These are phyloP conservation scores for Kodamaea sp. DNA, from an alignment of 1,139 yeast genomes.

Conservation along the genomic window DNA sequence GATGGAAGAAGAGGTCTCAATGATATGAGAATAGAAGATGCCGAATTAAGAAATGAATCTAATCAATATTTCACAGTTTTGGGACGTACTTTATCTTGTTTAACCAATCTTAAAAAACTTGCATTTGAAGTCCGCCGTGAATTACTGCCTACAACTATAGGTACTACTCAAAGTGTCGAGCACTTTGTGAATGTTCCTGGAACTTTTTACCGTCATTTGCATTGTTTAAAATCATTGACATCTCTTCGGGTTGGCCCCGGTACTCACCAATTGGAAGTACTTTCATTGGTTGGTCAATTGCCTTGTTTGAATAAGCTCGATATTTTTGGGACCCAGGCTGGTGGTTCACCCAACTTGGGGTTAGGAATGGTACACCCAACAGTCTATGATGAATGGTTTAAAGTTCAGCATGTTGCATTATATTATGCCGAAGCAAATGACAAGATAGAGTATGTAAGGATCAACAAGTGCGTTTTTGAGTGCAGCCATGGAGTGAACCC, in stretches of 20 bases:
- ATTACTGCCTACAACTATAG: not conserved
- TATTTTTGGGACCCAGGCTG: conserved; percentile 49
- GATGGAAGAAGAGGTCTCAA: conserved; percentile 8
- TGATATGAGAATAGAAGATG: too few relatives aligned
- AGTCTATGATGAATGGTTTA: conserved; percentile 54
- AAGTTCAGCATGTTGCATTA: conserved; percentile 52
- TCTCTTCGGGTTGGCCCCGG: conserved; percentile 42
- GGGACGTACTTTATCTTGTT: conserved; percentile 1
- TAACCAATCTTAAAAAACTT: conserved; percentile 2
- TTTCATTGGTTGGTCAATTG: conserved; percentile 23
- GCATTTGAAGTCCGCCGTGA: conserved; percentile 7
- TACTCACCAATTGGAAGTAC: conserved; percentile 23
- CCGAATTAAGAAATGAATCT: too few relatives aligned
- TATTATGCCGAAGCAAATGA: conserved; percentile 28
- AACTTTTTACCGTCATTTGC: conserved; percentile 7
- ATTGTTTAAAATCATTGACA: conserved; percentile 19
- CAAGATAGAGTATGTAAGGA: conserved; percentile 39
- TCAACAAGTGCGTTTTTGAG: conserved; percentile 38
- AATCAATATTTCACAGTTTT: conserved; percentile 3
- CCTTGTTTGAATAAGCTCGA: conserved; percentile 36
- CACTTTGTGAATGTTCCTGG: conserved; percentile 12
- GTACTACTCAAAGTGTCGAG: conserved; percentile 11
- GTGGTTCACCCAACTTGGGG: conserved; percentile 56
- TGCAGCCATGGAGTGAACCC: conserved; percentile 28
- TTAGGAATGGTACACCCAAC: conserved; percentile 53